Evolutionary conservation across 352 stramenopile species (phyloP), one percentile per base, ranked within the genome.

Genomic region (Phytophthora melonis): DNA sequence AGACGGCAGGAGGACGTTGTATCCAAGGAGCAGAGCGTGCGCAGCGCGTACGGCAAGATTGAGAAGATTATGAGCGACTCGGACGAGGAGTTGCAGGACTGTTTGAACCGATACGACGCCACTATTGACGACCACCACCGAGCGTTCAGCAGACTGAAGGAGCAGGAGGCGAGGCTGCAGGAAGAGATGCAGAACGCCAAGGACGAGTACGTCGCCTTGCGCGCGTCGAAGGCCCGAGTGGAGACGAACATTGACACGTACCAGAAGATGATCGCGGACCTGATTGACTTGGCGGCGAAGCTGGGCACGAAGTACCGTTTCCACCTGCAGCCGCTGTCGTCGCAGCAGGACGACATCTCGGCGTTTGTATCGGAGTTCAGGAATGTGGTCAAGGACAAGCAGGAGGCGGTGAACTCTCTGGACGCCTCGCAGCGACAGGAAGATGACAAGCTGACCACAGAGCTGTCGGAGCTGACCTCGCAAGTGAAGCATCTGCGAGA

Each of bases 21-120:
- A 0, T 63, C 70, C 32, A 91, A 91, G 56, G 75, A 90, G 60
- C 66, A 78, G 5, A 79, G 63, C 30, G 77, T 87, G 25, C 54
- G 81, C 7, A 41, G 63, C 5, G 73, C 86, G 14, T 83, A 88
- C 34, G 21, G 53, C 4, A 92, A 85, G 47, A 88, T 94, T 50
- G 77, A 90, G 43, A 72, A 89, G 18, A 69, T 90, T 60, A 92
- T 95, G 85, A 93, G 77, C 54, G 89, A 93, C 50, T 74, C 82
- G 0, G 84, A 97, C 49, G 81, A 88, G 11, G 77, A 94, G 36
- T 60, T 97, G 4, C 63, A 84, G 50, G 52, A 21, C 2, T 47
- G 93, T 19, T 47, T 93, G 34, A 81, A 77, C 1, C 82, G 92
- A 34, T 91, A 91, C 47, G 87, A 93, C 6, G 56, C 59, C 2